Percentiles rank a stretch among this genome's conserved stretches.
These are phyloP conservation scores for Linderina pennispora DNA, from an alignment of 192 early-diverging fungal genomes.

Conservation along the genomic window DNA sequence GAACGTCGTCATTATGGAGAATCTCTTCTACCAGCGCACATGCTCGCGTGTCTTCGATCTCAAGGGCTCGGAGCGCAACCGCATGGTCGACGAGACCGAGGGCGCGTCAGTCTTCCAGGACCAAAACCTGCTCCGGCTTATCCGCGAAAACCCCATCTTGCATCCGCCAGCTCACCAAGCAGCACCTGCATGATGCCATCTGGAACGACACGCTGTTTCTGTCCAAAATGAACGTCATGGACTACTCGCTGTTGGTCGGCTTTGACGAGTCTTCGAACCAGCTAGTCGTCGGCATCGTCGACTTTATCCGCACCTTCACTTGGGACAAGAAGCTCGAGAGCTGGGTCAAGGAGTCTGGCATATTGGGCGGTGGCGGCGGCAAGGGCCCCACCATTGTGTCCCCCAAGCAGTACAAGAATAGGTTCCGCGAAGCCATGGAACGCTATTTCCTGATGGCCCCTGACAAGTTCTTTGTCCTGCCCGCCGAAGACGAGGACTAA, in stretches of 20 bases:
- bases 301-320: conserved; percentile 96
- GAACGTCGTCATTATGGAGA: conserved; percentile 95
- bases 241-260: conserved; percentile 94
- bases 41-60: conserved; percentile 82
- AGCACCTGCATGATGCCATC: conserved; percentile 74
- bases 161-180: conserved; percentile 86
- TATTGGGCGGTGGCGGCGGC: conserved; percentile 88
- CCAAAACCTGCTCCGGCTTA: conserved; percentile 76
- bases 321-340: conserved; percentile 99
- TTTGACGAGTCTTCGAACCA: conserved; percentile 82
- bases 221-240: conserved; percentile 93
- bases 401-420: conserved; percentile 86
- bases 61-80: conserved; percentile 92
- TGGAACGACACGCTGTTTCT: conserved; percentile 94
- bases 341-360: conserved; percentile 93
- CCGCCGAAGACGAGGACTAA: conserved; percentile 11
- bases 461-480: conserved; percentile 51
- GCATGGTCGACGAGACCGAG: conserved; percentile 84
- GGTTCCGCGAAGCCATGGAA: conserved; percentile 95
- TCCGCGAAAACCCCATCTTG: conserved; percentile 85
- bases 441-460: conserved; percentile 82
- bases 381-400: conserved; percentile 94
- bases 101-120: conserved; percentile 86
- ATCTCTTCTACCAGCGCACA: conserved; percentile 78
- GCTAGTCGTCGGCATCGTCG: conserved; percentile 96